Base-by-base conservation (phyloP, 108 stramenopile genomes). In the Pseudonitzschia multistriata region DNA sequence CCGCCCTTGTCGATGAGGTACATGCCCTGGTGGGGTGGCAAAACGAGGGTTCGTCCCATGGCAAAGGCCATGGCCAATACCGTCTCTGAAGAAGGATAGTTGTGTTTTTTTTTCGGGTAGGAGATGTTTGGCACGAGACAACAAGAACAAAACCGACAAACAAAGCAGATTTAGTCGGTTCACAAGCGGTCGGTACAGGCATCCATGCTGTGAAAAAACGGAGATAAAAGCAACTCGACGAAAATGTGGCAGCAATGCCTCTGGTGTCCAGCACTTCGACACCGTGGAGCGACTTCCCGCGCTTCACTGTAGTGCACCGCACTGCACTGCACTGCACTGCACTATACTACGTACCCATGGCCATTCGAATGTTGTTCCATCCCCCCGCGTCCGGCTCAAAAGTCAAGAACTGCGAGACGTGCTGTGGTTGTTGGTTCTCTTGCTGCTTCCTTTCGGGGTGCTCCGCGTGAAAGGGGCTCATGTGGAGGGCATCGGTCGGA, bases 281-380 rank as follows among this genome's bases (percentile, higher is more conserved):
- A n/a, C n/a, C n/a, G n/a, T n/a, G n/a, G n/a, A n/a, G n/a, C n/a
- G n/a, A n/a, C n/a, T n/a, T n/a, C n/a, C n/a, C n/a, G n/a, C n/a
- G n/a, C n/a, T n/a, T n/a, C n/a, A n/a, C n/a, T n/a, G n/a, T n/a
- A n/a, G n/a, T n/a, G n/a, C n/a, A n/a, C n/a, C n/a, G n/a, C n/a
- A n/a, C n/a, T n/a, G n/a, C n/a, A n/a, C n/a, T n/a, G n/a, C n/a
- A n/a, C n/a, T n/a, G n/a, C n/a, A n/a, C n/a, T n/a, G n/a, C n/a
- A n/a, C n/a, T n/a, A n/a, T n/a, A n/a, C n/a, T 52, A 37, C 29
- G 37, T 21, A 49, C 49, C 57, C 59, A 64, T 68, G 10, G 62
- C 74, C 80, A 84, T 49, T 30, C 97, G 89, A 70, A 95, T 89
- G 74, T 97, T 97, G 76, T 97, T 97, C 73, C 86, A 97, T 3